Percentiles rank a stretch among this genome's conserved stretches.
Conservation (phyloP, 495 filamentous ascomycete species). For the Annulohypoxylon nitens region DNA sequence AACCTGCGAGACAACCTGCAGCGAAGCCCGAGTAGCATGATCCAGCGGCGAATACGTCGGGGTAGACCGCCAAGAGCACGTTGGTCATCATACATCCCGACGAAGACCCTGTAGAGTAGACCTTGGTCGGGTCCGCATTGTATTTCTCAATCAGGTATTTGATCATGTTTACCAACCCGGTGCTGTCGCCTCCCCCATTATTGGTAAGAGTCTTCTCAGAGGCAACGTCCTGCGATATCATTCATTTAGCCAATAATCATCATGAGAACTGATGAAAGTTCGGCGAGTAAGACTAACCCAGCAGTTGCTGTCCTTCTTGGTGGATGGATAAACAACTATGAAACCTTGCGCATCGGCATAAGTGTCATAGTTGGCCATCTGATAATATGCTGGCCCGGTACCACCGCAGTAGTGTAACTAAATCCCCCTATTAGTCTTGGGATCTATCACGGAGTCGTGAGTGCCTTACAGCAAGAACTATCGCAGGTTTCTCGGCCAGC, state of each 20-base stretch:
- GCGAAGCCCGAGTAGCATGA: conserved; percentile 58
- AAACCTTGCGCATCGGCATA: conserved; percentile 60
- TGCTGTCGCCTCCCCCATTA: conserved; percentile 59
- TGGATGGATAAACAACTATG: conserved; percentile 62
- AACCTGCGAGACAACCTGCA: conserved; percentile 56
- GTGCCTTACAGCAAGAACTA: conserved; percentile 56
- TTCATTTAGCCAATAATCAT: conserved; percentile 51
- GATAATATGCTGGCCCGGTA: conserved; percentile 57
- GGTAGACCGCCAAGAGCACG: conserved; percentile 54
- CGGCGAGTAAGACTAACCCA: conserved; percentile 48
- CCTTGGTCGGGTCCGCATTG: conserved; percentile 58
- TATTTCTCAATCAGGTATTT: conserved; percentile 61
- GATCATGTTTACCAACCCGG: conserved; percentile 64
- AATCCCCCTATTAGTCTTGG: neutral
- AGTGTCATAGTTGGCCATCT: conserved; percentile 53
- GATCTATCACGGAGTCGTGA: neutral
- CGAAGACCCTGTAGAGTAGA: conserved; percentile 62
- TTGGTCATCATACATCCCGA: conserved; percentile 69
- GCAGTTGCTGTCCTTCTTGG: conserved; percentile 58
- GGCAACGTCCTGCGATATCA: conserved; percentile 55
- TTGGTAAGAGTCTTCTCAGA: conserved; percentile 56
- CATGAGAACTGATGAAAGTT: neutral
- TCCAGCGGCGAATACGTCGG: conserved; percentile 57
- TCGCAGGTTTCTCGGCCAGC: conserved; percentile 53
- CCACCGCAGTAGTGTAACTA: conserved; percentile 60